phyloP scores from a whole-genome alignment of 306 rosid genomes.

The Pterocarpus macrocarpus region DNA sequence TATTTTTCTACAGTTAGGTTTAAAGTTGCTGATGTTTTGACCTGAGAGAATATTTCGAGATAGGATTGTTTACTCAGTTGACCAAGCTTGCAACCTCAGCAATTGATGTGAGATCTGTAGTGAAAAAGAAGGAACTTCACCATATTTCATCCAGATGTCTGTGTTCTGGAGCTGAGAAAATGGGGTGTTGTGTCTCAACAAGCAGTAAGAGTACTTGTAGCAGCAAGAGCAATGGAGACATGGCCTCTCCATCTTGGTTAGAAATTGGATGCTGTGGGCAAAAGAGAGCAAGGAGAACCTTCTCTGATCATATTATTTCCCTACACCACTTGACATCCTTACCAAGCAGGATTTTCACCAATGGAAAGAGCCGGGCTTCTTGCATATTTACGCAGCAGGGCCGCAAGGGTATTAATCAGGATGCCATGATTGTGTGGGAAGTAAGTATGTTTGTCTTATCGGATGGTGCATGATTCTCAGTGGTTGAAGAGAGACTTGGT shows the following conservation, averaged over 20 bases:
- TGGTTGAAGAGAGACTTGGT: conserved; percentile 1
- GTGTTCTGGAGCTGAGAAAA: conserved; percentile 66
- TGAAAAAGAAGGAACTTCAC: conserved; percentile 47
- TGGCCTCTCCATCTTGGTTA: conserved; percentile 65
- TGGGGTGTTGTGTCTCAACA: conserved; percentile 95
- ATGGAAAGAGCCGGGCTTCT: conserved; percentile 84
- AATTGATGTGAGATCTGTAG: conserved; percentile 63
- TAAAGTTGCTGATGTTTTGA: conserved; percentile 54
- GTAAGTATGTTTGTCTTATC: conserved; percentile 58
- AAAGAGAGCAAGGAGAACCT: conserved; percentile 77
- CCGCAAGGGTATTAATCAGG: conserved; percentile 99
- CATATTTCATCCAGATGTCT: conserved; percentile 54
- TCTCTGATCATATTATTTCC: conserved; percentile 71
- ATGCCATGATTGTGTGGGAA: conserved; percentile 99
- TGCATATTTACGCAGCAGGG: conserved; percentile 98
- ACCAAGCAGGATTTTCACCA: conserved; percentile 77
- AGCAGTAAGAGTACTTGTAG: conserved; percentile 80
- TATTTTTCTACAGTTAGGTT: conserved; percentile 53
- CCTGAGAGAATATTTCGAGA: conserved; percentile 54
- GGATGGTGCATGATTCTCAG: not conserved
- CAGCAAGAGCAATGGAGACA: conserved; percentile 82
- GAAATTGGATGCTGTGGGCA: conserved; percentile 57
- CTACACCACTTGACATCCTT: conserved; percentile 73
- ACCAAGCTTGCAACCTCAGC: conserved; percentile 53
- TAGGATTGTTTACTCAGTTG: conserved; percentile 55